Conservation (phyloP, 2,329 filamentous ascomycete genomes). For the Fusarium tjaetaba region DNA sequence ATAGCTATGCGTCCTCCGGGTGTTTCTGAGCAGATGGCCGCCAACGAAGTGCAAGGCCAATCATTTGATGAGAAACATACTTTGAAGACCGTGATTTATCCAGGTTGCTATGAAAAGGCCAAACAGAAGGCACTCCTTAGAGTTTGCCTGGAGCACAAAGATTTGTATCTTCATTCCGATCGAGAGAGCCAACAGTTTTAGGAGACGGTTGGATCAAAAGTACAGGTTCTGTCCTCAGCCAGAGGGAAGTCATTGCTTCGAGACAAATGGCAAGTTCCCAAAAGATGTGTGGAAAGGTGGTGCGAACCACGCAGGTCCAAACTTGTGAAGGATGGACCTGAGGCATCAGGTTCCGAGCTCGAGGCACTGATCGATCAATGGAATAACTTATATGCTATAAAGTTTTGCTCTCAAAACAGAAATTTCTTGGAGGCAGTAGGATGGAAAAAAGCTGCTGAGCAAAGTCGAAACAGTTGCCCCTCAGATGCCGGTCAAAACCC, state of each 20-base stretch:
- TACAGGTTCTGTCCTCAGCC: rapidly evolving
- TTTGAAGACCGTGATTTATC: not conserved
- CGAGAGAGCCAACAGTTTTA: not conserved
- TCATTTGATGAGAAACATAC: rapidly evolving
- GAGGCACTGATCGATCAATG: rapidly evolving
- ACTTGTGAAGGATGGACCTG: not conserved
- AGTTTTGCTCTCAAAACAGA: not conserved
- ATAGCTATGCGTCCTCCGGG: rapidly evolving
- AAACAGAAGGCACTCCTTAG: not conserved
- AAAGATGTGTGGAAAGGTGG: not conserved
- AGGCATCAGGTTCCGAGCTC: rapidly evolving
- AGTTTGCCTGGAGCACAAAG: not conserved
- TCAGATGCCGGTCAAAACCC: rapidly evolving
- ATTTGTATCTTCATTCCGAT: not conserved
- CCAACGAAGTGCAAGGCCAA: rapidly evolving
- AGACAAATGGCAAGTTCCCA: not conserved
- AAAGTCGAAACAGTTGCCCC: not conserved
- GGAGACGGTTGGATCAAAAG: not conserved
- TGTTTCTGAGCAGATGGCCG: rapidly evolving
- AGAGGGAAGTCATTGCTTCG: rapidly evolving
- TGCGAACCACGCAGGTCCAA: not conserved
- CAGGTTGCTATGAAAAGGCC: rapidly evolving
- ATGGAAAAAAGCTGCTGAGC: not conserved
- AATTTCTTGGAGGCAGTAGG: not conserved
- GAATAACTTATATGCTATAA: rapidly evolving